Conservation (phyloP, 129 eudicot genomes). For the Centella asiatica region DNA sequence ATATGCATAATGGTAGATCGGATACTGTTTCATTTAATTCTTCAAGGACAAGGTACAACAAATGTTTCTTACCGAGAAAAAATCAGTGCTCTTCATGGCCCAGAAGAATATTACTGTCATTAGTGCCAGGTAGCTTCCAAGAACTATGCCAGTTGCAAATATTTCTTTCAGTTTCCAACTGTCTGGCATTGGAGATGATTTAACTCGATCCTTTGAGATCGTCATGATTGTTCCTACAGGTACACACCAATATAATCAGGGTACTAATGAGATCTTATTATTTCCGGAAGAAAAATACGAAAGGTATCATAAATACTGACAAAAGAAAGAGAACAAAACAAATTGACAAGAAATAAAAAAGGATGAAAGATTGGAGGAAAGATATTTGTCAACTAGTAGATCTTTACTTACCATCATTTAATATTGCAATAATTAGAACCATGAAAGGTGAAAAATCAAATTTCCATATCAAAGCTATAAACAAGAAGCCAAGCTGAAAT, state of each 20-base stretch:
- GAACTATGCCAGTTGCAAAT: slow-evolving; percentile 67
- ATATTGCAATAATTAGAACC: slow-evolving; percentile 66
- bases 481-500: slow-evolving; percentile 59
- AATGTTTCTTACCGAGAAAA: slow-evolving; percentile 39
- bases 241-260: too few species aligned
- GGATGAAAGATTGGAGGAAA: too few species aligned
- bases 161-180: slow-evolving; percentile 69
- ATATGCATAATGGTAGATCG: neutral
- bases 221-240: slow-evolving; percentile 63
- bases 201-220: slow-evolving; percentile 69
- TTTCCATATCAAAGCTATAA: slow-evolving; percentile 70
- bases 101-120: slow-evolving; percentile 66
- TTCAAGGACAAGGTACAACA: neutral
- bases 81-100: slow-evolving; percentile 40
- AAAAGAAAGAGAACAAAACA: too few species aligned
- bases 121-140: slow-evolving; percentile 58
- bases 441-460: slow-evolving; percentile 78
- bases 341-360: too few species aligned
- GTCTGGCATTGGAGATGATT: slow-evolving; percentile 67
- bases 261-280: too few species aligned
- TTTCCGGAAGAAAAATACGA: too few species aligned
- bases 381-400: too few species aligned
- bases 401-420: slow-evolving; percentile 50
- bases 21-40: neutral
- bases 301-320: neutral